Conservation (phyloP, 306 rosid genomes). For the Luffa aegyptiaca region DNA sequence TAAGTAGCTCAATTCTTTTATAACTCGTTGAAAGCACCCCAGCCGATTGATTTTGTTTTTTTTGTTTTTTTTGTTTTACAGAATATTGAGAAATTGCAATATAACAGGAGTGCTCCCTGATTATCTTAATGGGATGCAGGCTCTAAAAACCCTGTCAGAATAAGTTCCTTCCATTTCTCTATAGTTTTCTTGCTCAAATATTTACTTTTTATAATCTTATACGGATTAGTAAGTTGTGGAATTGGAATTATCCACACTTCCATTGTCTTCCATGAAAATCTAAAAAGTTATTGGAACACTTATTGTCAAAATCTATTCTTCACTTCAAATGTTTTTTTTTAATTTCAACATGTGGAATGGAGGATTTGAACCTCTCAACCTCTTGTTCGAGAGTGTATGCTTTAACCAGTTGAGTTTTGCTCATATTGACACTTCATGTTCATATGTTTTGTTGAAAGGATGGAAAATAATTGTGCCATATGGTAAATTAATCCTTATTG, state of each 20-base stretch:
- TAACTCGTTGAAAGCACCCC: neutral
- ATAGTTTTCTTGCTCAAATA: neutral
- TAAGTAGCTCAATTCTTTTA: constrained; percentile 25
- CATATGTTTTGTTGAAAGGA: no score
- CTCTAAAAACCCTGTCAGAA: constrained; percentile 35
- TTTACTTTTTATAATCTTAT: no score
- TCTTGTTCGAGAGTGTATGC: no score
- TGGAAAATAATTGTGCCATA: neutral
- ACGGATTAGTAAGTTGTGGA: no score
- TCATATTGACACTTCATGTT: no score
- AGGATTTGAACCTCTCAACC: no score
- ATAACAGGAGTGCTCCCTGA: constrained; percentile 38
- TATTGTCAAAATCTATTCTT: neutral
- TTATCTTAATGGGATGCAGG: constrained; percentile 20
- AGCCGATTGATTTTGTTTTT: neutral
- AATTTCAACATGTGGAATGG: no score
- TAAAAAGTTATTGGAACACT: neutral
- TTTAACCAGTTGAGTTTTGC: no score
- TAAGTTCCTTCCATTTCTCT: neutral
- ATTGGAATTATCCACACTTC: no score
- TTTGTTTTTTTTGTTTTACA: constrained; percentile 11
- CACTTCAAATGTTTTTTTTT: no score
- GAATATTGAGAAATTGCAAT: constrained; percentile 62
- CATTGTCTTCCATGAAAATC: neutral
- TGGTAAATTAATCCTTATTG: no score